A percentile compares a stretch with the other conserved stretches of the same genome.
Evolutionary conservation across 257 asterid species (phyloP).

Genomic region (Salvia hispanica): DNA sequence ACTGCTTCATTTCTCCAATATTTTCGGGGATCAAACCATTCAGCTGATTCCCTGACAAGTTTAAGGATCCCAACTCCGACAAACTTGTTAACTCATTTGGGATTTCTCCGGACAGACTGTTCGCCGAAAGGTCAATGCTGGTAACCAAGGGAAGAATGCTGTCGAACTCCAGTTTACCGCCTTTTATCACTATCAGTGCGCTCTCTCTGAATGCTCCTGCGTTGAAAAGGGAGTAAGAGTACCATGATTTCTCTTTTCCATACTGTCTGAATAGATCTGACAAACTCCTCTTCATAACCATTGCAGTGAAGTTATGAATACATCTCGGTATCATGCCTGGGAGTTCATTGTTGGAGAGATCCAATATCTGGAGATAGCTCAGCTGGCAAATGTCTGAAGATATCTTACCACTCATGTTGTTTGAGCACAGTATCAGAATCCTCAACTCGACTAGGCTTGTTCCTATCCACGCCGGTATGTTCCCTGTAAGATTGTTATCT

Average conservation of each 20-base stretch:
- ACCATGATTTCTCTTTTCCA: not conserved
- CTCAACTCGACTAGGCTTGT: conserved; percentile 9
- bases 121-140: conserved; percentile 3
- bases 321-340: conserved; percentile 34
- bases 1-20: conserved; percentile 26
- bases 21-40: not conserved
- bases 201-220: not conserved
- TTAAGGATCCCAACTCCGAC: not conserved
- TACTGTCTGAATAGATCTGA: not conserved
- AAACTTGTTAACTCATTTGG: conserved; percentile 17
- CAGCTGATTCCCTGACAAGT: conserved; percentile 1
- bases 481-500: conserved; percentile 27
- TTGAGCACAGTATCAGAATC: conserved; percentile 29
- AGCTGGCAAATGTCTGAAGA: conserved; percentile 32
- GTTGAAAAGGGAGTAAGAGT: no score
- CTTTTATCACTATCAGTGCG: not conserved
- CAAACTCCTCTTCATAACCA: conserved; percentile 24
- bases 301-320: conserved; percentile 30
- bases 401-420: conserved; percentile 33
- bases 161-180: not conserved
- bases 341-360: conserved; percentile 29
- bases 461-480: conserved; percentile 39
- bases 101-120: conserved; percentile 19
- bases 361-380: conserved; percentile 30
- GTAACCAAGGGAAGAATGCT: conserved; percentile 3